Evolutionary conservation across 2,329 filamentous ascomycete species (phyloP).

Genomic region (Colletotrichum endophyticum): DNA sequence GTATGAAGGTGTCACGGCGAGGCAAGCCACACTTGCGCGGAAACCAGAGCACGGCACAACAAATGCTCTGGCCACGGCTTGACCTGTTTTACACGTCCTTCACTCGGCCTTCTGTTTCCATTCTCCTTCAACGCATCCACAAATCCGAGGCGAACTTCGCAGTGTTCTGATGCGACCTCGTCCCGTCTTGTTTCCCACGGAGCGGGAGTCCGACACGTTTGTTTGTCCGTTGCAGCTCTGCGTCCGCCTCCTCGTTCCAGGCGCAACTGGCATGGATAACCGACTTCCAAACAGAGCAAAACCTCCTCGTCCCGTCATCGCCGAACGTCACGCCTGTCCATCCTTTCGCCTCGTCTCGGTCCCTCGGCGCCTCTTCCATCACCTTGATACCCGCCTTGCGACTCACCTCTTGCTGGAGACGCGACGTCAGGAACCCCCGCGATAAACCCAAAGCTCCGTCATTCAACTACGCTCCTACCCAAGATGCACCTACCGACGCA

Average conservation of each 20-base stretch:
- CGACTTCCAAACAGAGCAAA: background rate
- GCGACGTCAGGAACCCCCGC: background rate
- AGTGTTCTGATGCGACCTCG: background rate
- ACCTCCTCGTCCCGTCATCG: background rate
- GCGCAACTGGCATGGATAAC: background rate
- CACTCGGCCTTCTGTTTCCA: background rate
- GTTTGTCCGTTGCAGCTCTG: background rate
- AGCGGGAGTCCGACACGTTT: background rate
- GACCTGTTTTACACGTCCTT: background rate
- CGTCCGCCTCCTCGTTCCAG: background rate
- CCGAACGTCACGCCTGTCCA: background rate
- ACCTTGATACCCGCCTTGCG: background rate
- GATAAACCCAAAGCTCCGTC: background rate
- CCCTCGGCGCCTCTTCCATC: background rate
- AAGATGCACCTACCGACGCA: background rate
- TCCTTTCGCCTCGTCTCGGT: background rate
- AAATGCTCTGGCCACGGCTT: background rate
- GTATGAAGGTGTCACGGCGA: background rate
- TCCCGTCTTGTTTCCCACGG: background rate
- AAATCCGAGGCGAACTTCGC: background rate
- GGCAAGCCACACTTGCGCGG: background rate
- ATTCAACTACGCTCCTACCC: background rate
- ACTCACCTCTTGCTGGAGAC: background rate
- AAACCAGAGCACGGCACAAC: background rate
- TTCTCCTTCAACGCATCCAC: background rate